phyloP scores from a whole-genome alignment of 805 yeast species.

The Barnettozyma populi region DNA sequence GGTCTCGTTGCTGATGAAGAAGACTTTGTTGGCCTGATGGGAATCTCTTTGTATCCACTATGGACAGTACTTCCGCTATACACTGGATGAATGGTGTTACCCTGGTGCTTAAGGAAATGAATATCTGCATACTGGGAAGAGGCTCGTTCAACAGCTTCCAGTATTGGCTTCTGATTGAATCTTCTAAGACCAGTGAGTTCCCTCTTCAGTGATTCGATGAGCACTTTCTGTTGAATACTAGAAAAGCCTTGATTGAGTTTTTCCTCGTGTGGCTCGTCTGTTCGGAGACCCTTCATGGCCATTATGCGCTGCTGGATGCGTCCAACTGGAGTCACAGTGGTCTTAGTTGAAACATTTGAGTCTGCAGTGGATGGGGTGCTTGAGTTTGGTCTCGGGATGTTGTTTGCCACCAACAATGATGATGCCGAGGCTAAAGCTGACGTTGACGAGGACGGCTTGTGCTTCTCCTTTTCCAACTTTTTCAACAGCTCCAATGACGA shows the following conservation, averaged over 20 bases:
- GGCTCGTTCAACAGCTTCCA: slow-evolving; percentile 10
- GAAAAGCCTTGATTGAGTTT: slow-evolving; percentile 7
- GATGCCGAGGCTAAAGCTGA: not conserved
- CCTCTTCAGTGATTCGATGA: slow-evolving; percentile 20
- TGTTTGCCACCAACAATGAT: not conserved
- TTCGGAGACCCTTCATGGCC: slow-evolving; percentile 14
- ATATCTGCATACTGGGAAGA: not conserved
- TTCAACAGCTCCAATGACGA: not conserved
- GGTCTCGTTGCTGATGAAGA: not conserved
- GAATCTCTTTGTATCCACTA: not conserved
- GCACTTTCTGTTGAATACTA: slow-evolving; percentile 19
- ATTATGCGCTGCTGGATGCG: slow-evolving; percentile 23
- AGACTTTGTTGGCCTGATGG: not conserved
- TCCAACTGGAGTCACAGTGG: slow-evolving; percentile 8
- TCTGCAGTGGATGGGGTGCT: not conserved
- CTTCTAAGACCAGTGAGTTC: slow-evolving; percentile 18
- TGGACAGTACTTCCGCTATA: not conserved
- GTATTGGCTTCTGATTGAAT: slow-evolving; percentile 16
- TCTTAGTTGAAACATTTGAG: not conserved
- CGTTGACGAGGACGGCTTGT: not conserved
- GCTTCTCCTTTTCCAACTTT: not conserved
- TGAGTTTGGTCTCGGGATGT: not conserved
- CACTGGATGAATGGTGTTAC: not conserved
- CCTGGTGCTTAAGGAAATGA: not conserved
- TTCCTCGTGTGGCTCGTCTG: slow-evolving; percentile 4